Base-by-base conservation (phyloP, 148 eudicot species). In the Limonium bicolor region DNA sequence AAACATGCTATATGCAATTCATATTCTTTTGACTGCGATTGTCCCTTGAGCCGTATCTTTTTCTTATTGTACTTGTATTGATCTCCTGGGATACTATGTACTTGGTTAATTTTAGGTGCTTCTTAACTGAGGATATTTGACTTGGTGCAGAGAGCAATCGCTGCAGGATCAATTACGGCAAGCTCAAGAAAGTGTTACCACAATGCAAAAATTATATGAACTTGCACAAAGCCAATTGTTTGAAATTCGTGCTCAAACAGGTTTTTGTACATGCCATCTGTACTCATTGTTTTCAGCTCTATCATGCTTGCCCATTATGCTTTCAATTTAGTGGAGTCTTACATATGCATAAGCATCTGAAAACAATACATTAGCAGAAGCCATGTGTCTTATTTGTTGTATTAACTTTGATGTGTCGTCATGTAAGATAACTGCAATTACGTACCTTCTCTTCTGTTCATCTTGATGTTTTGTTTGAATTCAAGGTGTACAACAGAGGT, bases 171-270 rank as follows among this genome's bases (percentile, higher is more conserved):
- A 90, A 55, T 63, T 90, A 44, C 80, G 97, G 32, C 87, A 84
- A 76, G 97, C 97, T 34, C 69, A 80, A 60, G 97, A 84, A 15
- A 84, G 97, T 64, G 97, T 90, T 60, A 60, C 95, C 48, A 90
- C 84, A 19, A 90, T 90, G 95, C 83, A 78, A 54, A 84, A 80
- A 46, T 60, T 90, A 40, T 95, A 90, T 63, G 97, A 90, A 60
- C 90, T 90, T 68, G 97, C 97, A 17, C 97, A 90, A 70, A 90
- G 82, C 70, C 86, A 90, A 53, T 62, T 90, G 64, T 90, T 90
- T 77, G 97, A 90, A 61, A 67, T 77, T 47, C 93, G 84, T 53
- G 87, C 95, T 36, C 97, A 84, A 44, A 80, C 97, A 80, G 97
- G 97, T 90, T 21, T 45, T 27, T 38, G n/a, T n/a, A n/a, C n/a